Evolutionary conservation across 345 rosid genomes (phyloP).

Genomic region (Bruguiera gymnorhiza): DNA sequence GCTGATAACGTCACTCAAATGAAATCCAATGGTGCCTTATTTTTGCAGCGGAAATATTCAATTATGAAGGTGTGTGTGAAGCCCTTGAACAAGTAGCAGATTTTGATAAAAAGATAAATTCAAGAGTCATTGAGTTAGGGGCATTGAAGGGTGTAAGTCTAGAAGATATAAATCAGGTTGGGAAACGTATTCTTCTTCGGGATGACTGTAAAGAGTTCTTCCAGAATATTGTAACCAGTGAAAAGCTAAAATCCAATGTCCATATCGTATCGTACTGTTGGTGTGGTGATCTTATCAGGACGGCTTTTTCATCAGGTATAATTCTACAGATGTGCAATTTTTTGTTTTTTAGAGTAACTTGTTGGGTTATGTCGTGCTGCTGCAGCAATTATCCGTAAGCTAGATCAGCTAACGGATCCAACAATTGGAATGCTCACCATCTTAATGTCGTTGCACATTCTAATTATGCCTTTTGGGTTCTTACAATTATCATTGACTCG

Average conservation of each 20-base stretch:
- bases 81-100: slow-evolving; percentile 18
- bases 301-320: slow-evolving; percentile 23
- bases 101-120: slow-evolving; percentile 12
- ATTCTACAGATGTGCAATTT: not conserved
- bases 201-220: slow-evolving; percentile 15
- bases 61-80: slow-evolving; percentile 6
- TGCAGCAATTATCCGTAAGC: too few relatives aligned
- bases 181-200: slow-evolving; percentile 9
- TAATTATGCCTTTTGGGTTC: not conserved
- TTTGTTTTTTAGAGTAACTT: too few relatives aligned
- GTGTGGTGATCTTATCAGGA: slow-evolving; percentile 22
- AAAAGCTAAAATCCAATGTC: slow-evolving; percentile 7
- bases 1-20: too few relatives aligned
- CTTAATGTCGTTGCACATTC: not conserved
- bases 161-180: slow-evolving; percentile 14
- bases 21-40: too few relatives aligned
- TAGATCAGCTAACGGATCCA: too few relatives aligned
- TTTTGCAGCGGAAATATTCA: not conserved
- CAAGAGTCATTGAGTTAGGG: slow-evolving; percentile 10
- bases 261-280: slow-evolving; percentile 19
- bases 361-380: not conserved
- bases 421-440: not conserved
- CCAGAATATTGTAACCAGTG: slow-evolving; percentile 5
- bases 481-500: not conserved
- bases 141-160: slow-evolving; percentile 17